Percentiles rank a stretch among this genome's conserved stretches.
Evolutionary conservation across 1,139 yeast genomes (phyloP).

Genomic region (Nakaseomyces uthaithaninus): DNA sequence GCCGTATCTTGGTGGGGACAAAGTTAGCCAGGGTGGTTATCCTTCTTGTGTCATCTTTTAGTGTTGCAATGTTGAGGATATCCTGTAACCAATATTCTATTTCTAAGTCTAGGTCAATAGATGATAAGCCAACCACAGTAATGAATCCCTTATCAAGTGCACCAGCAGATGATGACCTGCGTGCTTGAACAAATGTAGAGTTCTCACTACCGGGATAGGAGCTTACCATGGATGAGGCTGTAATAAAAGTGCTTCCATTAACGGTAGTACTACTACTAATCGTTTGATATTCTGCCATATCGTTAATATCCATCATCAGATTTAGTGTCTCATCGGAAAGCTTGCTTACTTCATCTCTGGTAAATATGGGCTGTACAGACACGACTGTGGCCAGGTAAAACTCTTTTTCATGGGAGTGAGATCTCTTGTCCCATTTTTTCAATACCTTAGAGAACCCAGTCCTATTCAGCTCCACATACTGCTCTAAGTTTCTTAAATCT

Average conservation of each 20-base stretch:
- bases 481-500: slow-evolving; percentile 80
- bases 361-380: slow-evolving; percentile 93
- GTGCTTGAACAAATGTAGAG: not conserved
- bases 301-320: slow-evolving; percentile 74
- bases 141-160: slow-evolving; percentile 3
- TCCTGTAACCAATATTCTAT: slow-evolving; percentile 32
- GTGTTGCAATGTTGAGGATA: slow-evolving; percentile 26
- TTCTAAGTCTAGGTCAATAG: slow-evolving; percentile 23
- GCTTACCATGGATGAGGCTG: not conserved
- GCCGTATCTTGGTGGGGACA: slow-evolving; percentile 20
- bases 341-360: slow-evolving; percentile 76
- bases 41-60: slow-evolving; percentile 28
- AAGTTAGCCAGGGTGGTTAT: slow-evolving; percentile 19
- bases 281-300: slow-evolving; percentile 70
- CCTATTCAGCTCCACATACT: slow-evolving; percentile 86
- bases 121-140: not conserved
- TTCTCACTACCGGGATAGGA: slow-evolving; percentile 2
- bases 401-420: slow-evolving; percentile 90
- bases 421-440: slow-evolving; percentile 96
- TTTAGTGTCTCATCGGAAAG: slow-evolving; percentile 54
- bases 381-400: slow-evolving; percentile 86
- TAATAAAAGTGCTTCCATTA: not conserved
- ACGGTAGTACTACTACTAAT: slow-evolving; percentile 22
- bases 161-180: slow-evolving; percentile 1
- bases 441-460: slow-evolving; percentile 92